Evolutionary conservation across 2,329 filamentous ascomycete genomes (phyloP).

Genomic region (Pezicula neosporulosa): DNA sequence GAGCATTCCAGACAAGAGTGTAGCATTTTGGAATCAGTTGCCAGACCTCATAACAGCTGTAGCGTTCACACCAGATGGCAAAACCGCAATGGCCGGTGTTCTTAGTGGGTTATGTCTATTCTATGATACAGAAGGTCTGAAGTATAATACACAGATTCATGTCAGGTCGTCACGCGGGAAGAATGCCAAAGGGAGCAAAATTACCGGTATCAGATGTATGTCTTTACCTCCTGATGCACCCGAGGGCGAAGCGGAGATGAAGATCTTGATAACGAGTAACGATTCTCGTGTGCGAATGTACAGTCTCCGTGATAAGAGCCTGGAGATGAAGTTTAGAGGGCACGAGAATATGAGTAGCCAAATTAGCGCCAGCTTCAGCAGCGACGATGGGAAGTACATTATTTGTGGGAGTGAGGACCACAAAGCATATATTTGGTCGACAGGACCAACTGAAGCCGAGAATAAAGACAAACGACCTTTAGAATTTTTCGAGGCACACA

Average conservation of each 20-base stretch:
- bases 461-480: conserved; percentile 73
- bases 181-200: conserved; percentile 95
- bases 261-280: conserved; percentile 88
- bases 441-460: conserved; percentile 48
- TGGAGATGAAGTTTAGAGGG: conserved; percentile 88
- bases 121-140: conserved; percentile 89
- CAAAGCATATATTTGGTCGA: conserved; percentile 86
- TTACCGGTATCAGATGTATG: conserved; percentile 86
- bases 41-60: conserved; percentile 92
- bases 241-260: conserved; percentile 59
- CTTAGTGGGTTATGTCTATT: conserved; percentile 83
- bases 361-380: conserved; percentile 85
- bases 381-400: conserved; percentile 80
- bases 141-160: conserved; percentile 79
- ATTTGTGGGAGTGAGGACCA: conserved; percentile 92
- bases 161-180: conserved; percentile 90
- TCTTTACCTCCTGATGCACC: conserved; percentile 51
- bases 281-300: conserved; percentile 91
- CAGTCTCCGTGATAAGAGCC: conserved; percentile 76
- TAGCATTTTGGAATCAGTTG: conserved; percentile 75
- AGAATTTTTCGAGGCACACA: conserved; percentile 89
- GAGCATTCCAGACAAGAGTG: conserved; percentile 96
- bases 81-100: conserved; percentile 82
- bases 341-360: conserved; percentile 89
- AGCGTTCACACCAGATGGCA: conserved; percentile 89